These are phyloP conservation scores for Talaromyces adpressus DNA, from an alignment of 495 filamentous ascomycete genomes.

Conservation along the genomic window DNA sequence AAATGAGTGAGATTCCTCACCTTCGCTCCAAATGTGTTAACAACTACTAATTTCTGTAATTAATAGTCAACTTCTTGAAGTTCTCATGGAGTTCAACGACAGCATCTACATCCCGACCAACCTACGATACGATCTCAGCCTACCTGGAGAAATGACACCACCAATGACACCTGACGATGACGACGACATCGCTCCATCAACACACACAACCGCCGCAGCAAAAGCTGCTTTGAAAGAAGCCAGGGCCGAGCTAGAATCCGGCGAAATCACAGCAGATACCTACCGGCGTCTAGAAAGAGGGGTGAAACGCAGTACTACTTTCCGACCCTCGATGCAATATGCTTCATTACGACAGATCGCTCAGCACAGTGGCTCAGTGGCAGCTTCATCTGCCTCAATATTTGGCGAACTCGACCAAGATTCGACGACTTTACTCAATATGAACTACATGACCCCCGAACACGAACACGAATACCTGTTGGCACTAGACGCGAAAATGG, in stretches of 20 bases:
- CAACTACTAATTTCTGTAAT: constrained; percentile 7
- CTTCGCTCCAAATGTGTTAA: neutral
- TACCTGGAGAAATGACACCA: constrained; percentile 34
- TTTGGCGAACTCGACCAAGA: neutral
- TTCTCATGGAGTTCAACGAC: constrained; percentile 81
- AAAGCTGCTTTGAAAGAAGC: constrained; percentile 38
- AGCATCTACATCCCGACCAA: constrained; percentile 65
- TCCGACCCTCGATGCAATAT: constrained; percentile 30
- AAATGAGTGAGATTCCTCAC: constrained; percentile 57
- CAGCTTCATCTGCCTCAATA: constrained; percentile 13
- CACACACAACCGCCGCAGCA: constrained; percentile 31
- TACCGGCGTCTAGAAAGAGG: constrained; percentile 34
- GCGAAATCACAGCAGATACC: constrained; percentile 29
- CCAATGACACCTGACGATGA: constrained; percentile 30
- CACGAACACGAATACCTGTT: constrained; percentile 76
- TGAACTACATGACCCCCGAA: constrained; percentile 63
- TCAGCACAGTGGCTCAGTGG: constrained; percentile 18
- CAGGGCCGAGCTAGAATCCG: constrained; percentile 31
- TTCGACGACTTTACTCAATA: constrained; percentile 10
- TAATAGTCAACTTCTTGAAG: constrained; percentile 66
- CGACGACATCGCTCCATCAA: constrained; percentile 26
- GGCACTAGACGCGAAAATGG: constrained; percentile 60
- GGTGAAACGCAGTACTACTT: constrained; percentile 31
- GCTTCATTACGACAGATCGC: constrained; percentile 23
- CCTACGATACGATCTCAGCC: constrained; percentile 56